Evolutionary conservation across 805 yeast species (phyloP), one percentile per base, ranked within the genome.

Genomic region (Lipomyces oligophaga): DNA sequence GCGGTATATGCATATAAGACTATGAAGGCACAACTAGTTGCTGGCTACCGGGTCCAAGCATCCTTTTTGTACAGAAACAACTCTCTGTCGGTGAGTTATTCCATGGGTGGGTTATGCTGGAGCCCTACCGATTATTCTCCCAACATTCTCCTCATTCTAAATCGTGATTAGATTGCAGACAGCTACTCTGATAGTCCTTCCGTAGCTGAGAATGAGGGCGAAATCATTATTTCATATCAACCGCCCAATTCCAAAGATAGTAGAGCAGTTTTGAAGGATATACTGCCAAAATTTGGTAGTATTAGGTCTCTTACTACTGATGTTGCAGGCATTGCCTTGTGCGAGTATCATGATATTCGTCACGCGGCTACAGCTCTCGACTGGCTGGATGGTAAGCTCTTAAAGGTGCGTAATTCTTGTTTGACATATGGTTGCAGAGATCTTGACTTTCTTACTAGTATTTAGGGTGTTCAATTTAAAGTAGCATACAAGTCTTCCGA

Each of bases 271-370:
- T 34, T 48, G 30, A 43, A 47, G 24, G 28, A 47, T 18, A 37
- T 32, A 30, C 30, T 58, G 26, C 52, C 60, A 15, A 50, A 54
- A 18, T 56, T 58, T 43, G 61, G 61, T 3, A 37, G 54, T n/a
- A 42, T 58, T 11, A 53, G 51, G 32, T 42, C 52, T 16, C 44
- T 58, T 18, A 39, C 27, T 16, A 34, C 30, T 28, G 51, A 49
- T 24, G 47, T 39, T 39, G 50, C 46, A 20, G 24, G 43, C 13
- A 34, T 34, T 8, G 64, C 61, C 38, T 41, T 57, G 32, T 66
- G 71, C 38, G 63, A 61, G 16, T 69, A 58, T 49, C 67, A 51
- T 43, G 71, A 69, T 45, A 52, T 68, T 19, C 59, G 72, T 33
- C 59, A 67, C 16, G 62, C 72, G 1, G 63, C 67, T 36, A 55